Evolutionary conservation across 768 basidiomycete species (phyloP).

Genomic region (Naganishia vishniacii): DNA sequence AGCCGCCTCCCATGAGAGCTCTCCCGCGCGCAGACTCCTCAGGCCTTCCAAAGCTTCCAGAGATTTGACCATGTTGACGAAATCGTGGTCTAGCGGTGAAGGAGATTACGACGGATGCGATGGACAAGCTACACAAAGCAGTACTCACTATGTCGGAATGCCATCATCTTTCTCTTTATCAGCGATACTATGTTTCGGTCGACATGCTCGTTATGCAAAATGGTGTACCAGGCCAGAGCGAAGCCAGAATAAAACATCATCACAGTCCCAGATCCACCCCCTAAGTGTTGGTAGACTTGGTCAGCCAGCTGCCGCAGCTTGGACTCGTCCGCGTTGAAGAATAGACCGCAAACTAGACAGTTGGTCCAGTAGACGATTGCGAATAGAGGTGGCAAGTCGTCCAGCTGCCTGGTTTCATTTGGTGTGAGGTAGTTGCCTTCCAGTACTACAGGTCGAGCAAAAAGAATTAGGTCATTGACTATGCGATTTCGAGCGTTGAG

Average conservation of each 20-base stretch:
- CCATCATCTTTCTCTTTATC: neutral
- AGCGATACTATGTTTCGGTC: neutral
- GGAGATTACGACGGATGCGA: no score
- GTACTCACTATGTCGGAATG: slow-evolving; percentile 11
- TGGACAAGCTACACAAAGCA: no score
- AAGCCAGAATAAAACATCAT: slow-evolving; percentile 12
- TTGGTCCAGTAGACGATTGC: slow-evolving; percentile 17
- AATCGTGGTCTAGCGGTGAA: neutral
- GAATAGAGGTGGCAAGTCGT: slow-evolving; percentile 5
- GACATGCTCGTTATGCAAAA: neutral
- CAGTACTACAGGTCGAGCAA: neutral
- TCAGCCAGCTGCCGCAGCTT: neutral
- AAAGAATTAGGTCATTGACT: neutral
- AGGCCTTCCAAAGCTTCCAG: neutral
- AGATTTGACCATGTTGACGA: slow-evolving; percentile 9
- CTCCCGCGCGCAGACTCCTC: neutral
- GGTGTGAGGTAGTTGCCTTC: slow-evolving; percentile 1
- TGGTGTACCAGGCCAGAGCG: slow-evolving; percentile 6
- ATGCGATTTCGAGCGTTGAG: neutral
- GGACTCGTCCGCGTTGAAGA: neutral
- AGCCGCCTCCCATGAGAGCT: neutral
- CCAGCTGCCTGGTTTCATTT: neutral
- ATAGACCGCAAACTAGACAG: neutral
- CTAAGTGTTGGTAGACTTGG: slow-evolving; percentile 5
- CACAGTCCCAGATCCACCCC: neutral